Conservation (phyloP, 2,329 filamentous ascomycete genomes). For the Colletotrichum sp. region DNA sequence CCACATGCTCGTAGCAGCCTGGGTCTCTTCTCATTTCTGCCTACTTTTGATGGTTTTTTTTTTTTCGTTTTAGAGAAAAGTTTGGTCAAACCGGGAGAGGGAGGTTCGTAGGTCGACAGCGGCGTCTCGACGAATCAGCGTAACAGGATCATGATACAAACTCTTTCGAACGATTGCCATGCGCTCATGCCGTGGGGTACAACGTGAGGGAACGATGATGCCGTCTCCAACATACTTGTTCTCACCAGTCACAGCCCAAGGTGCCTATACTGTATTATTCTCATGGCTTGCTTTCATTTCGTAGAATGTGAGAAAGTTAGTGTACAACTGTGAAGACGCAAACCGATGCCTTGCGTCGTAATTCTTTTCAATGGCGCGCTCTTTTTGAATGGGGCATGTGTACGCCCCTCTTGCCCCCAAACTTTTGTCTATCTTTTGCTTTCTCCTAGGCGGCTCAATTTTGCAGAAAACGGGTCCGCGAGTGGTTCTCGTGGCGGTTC, state of each 20-base stretch:
- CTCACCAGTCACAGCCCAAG: background rate
- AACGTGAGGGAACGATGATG: background rate
- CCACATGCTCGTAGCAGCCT: background rate
- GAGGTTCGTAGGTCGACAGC: background rate
- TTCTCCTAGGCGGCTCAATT: background rate
- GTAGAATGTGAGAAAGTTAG: slow-evolving; percentile 1
- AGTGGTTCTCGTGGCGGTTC: background rate
- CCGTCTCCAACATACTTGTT: background rate
- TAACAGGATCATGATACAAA: slow-evolving; percentile 31
- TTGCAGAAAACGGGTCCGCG: background rate
- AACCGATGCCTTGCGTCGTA: background rate
- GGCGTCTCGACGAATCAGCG: background rate
- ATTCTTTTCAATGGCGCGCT: background rate
- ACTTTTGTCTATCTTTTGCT: slow-evolving; percentile 17
- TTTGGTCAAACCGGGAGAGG: background rate
- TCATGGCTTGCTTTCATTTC: slow-evolving; percentile 9
- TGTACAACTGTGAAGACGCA: slow-evolving; percentile 6
- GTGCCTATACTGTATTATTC: background rate
- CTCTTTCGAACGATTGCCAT: slow-evolving; percentile 19
- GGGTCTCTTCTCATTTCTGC: background rate
- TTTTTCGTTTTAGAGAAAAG: background rate
- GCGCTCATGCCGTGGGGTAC: background rate
- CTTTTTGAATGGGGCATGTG: background rate
- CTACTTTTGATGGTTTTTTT: background rate
- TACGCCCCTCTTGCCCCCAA: slow-evolving; percentile 5